phyloP scores from a whole-genome alignment of 345 rosid genomes.

The Lagerstroemia speciosa region DNA sequence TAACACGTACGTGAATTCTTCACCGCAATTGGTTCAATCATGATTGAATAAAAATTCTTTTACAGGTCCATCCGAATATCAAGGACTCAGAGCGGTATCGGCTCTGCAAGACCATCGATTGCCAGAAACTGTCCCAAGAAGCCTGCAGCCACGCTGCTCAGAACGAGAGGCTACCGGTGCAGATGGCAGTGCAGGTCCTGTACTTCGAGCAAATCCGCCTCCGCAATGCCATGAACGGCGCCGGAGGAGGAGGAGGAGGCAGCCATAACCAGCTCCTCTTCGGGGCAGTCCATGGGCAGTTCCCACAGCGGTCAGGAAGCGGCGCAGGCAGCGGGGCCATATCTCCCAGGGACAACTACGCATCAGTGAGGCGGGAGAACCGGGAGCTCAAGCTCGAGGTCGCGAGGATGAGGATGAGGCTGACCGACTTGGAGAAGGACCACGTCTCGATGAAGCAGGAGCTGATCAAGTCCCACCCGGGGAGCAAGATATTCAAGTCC shows the following conservation, averaged over 20 bases:
- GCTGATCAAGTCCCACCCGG: conserved; percentile 61
- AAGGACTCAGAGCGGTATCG: conserved; percentile 85
- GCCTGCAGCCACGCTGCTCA: conserved; percentile 99
- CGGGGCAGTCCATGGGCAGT: conserved; percentile 48
- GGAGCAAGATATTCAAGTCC: conserved; percentile 64
- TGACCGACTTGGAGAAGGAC: conserved; percentile 89
- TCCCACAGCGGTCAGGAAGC: conserved; percentile 79
- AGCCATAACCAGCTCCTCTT: conserved; percentile 63
- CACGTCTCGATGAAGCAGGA: conserved; percentile 94
- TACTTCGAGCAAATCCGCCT: conserved; percentile 93
- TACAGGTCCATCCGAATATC: conserved; percentile 80
- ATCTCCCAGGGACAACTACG: conserved; percentile 93
- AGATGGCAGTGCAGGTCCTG: conserved; percentile 91
- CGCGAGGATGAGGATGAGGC: conserved; percentile 97
- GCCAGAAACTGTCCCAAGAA: conserved; percentile 94
- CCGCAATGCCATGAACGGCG: conserved; percentile 82
- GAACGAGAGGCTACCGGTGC: conserved; percentile 87
- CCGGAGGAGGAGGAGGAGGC: conserved; percentile 14
- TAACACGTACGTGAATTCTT: background rate
- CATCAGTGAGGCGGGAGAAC: conserved; percentile 94
- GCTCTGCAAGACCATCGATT: conserved; percentile 87
- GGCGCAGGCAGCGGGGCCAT: conserved; percentile 97
- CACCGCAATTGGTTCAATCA: background rate
- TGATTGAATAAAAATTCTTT: background rate
- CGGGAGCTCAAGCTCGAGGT: conserved; percentile 93